Evolutionary conservation across 768 basidiomycete genomes (phyloP).

Genomic region (Russula earlei): DNA sequence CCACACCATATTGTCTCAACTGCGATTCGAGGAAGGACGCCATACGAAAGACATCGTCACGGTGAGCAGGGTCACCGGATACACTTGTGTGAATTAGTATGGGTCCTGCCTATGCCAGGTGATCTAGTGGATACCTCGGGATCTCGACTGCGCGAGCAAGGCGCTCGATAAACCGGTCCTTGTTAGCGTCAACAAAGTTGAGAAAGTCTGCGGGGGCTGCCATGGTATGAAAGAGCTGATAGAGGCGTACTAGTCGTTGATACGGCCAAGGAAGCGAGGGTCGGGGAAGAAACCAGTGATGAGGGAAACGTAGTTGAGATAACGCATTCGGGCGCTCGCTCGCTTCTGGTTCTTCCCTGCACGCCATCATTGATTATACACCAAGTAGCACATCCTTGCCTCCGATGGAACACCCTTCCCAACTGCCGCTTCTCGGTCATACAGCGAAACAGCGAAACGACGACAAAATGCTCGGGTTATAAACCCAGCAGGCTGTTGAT

Average conservation of each 20-base stretch:
- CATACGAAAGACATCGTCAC: constrained; percentile 79
- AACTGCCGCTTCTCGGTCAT: not conserved
- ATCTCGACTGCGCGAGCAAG: constrained; percentile 78
- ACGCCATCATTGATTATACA: not conserved
- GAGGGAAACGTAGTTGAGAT: not conserved
- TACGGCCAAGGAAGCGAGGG: not conserved
- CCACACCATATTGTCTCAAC: constrained; percentile 69
- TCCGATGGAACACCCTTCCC: not conserved
- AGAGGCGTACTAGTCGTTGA: too few relatives aligned
- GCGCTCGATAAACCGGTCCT: constrained; percentile 65
- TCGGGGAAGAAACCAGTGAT: not conserved
- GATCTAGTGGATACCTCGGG: constrained; percentile 42
- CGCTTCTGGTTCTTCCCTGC: not conserved
- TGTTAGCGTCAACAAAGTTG: constrained; percentile 57
- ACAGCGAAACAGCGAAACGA: not conserved
- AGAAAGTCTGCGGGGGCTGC: constrained; percentile 28
- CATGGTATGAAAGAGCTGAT: constrained; percentile 24
- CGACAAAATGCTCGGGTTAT: not conserved
- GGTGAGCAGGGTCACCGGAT: constrained; percentile 59
- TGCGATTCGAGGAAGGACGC: constrained; percentile 68
- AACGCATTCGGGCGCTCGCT: too few relatives aligned
- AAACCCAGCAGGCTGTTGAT: not conserved
- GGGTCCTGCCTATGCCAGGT: not conserved
- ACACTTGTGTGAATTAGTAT: constrained; percentile 31
- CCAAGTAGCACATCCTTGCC: not conserved